Percentiles rank a stretch among this genome's conserved stretches.
phyloP scores from a whole-genome alignment of 164 flowering plant genomes.

The Berberis thunbergii region DNA sequence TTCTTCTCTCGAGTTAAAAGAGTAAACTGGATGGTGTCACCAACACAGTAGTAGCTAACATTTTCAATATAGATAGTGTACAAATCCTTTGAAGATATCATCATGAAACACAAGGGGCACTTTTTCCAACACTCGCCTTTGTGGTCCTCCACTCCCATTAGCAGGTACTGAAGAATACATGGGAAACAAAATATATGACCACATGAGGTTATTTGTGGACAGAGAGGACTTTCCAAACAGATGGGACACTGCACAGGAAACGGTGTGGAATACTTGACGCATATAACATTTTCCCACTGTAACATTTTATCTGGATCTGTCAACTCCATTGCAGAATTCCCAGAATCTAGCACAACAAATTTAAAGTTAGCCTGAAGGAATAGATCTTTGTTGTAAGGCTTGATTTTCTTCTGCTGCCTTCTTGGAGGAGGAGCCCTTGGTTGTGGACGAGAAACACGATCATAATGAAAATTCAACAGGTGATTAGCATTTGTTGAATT shows the following conservation, averaged over 20 bases:
- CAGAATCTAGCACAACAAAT: slow-evolving; percentile 78
- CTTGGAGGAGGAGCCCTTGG: slow-evolving; percentile 59
- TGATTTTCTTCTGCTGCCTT: slow-evolving; percentile 50
- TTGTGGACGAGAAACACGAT: slow-evolving; percentile 66
- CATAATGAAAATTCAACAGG: slow-evolving; percentile 85
- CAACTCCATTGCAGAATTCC: slow-evolving; percentile 35
- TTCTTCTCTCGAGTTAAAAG: slow-evolving; percentile 70
- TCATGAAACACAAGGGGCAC: slow-evolving; percentile 88
- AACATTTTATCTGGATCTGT: slow-evolving; percentile 88
- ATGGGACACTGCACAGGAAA: slow-evolving; percentile 79
- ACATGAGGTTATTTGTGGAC: slow-evolving; percentile 98
- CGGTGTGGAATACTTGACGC: slow-evolving; percentile 68
- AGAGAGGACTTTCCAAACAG: slow-evolving; percentile 81
- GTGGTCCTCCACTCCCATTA: slow-evolving; percentile 60
- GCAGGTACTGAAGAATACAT: slow-evolving; percentile 71
- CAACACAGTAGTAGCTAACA: slow-evolving; percentile 52
- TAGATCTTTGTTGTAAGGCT: slow-evolving; percentile 85
- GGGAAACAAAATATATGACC: slow-evolving; percentile 98
- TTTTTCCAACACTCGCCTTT: slow-evolving; percentile 71
- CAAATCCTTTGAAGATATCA: slow-evolving; percentile 75
- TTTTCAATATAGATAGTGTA: slow-evolving; percentile 69
- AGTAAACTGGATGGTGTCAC: slow-evolving; percentile 61
- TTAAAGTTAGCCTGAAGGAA: slow-evolving; percentile 93
- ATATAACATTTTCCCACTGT: slow-evolving; percentile 88
- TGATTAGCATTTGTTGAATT: slow-evolving; percentile 65